Evolutionary conservation across 1,139 yeast genomes (phyloP), one percentile per base, ranked within the genome.

Genomic region (Magnusiomyces paraingens): DNA sequence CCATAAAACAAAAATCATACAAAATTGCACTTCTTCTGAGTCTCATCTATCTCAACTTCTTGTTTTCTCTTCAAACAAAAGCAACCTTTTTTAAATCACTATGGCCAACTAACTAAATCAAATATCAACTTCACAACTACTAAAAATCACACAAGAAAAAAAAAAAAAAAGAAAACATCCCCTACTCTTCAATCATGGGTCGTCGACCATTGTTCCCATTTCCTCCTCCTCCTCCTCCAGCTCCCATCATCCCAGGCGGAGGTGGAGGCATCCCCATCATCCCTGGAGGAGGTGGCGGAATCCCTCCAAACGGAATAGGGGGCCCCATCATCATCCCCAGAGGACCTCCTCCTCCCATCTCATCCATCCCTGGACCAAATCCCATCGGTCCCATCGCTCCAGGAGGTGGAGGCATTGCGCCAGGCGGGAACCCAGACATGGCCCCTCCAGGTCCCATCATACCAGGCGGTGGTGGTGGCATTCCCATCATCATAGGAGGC

Each of bases 211-310:
- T 26, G 32, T 10, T 5, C 12, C n/a, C 38, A 35, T 14, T 14
- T 21, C 39, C 48, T 4, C 32, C 32, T 5, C 32, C 32, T 26
- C 32, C 32, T 26, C 32, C 32, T 26, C 32, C 45, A 41, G 4
- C 21, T 21, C 15, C 22, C 17, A 38, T 15, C 50, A 47, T 47
- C 18, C 49, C 49, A 3, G 41, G 40, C 26, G 26, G 21, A 29
- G 49, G 49, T 21, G 29, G 41, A 2, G 18, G 40, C 14, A 4
- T n/a, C 5, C 49, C 42, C 12, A 45, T 15, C 50, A 47, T 39
- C 36, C 50, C 50, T 29, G 50, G 50, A 11, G 50, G 50, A 42
- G 35, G 32, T 3, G 38, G 20, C n/a, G 50, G 50, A 36, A 38
- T 21, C 17, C 17, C 18, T 41, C 22, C 29, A 8, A 29, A 10